Evolutionary conservation across 331 rosid species (phyloP), one percentile per base, ranked within the genome.

Genomic region (Telfairia occidentalis): DNA sequence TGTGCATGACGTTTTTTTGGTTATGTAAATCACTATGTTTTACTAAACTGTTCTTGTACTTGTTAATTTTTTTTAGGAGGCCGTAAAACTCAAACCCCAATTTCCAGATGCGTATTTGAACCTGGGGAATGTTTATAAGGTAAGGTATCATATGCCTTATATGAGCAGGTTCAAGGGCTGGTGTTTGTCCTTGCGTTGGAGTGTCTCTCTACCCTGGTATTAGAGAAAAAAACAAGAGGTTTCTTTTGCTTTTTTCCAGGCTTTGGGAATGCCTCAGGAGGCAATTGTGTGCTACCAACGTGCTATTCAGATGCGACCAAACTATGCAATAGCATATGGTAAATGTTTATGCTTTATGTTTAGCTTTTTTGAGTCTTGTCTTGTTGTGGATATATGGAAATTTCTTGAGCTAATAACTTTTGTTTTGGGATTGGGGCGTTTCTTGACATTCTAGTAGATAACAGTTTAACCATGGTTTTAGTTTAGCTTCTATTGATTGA

Each of bases 81-180:
- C 99, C 29, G 96, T 92, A 71, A 95, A 92, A 85, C 96, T 90
- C 76, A 95, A 95, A 83, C 99, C 99, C 61, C 83, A 91, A 53
- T 95, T 95, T 89, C 92, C 99, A 64, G 99, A 95, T 86, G 99
- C 99, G n/a, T 95, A 95, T 74, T 80, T 95, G 88, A 95, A 95
- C 86, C 92, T 95, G 79, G 99, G 99, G 72, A 95, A 95, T 82
- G 99, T 95, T 63, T 95, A 92, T 83, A 95, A 95, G 99, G 99
- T 95, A 84, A 81, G 86, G 77, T 84, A 82, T 77, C 61, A 74
- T 50, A 64, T 87, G 79, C 67, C 54, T 84, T 73, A 23, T 85
- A 78, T 85, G 59, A 63, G 64, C 78, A 71, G 81, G 83, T 82
- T 82, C 58, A 77, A 81, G 83, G 83, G 79, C 83, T 88, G 78